Percentiles rank a stretch among this genome's conserved stretches.
These are phyloP conservation scores for Lotmaria passim DNA, from an alignment of 208 protist genomes.

Conservation along the genomic window DNA sequence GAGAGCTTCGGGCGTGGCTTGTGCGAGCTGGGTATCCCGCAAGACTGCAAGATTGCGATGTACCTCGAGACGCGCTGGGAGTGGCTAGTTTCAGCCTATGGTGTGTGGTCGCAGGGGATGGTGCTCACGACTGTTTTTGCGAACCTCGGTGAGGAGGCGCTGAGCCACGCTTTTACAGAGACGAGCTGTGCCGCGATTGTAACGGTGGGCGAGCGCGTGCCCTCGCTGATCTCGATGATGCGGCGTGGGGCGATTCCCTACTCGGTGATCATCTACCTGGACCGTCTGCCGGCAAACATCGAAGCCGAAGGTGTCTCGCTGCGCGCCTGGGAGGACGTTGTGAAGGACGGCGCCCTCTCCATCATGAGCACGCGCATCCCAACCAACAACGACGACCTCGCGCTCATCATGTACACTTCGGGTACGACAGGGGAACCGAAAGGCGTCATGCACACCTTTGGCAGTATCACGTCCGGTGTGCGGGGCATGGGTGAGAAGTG, in stretches of 20 bases:
- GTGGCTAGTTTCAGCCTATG: conserved; percentile 74
- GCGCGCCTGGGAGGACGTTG: conserved; percentile 56
- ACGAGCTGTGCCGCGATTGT: conserved; percentile 70
- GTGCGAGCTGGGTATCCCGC: conserved; percentile 46
- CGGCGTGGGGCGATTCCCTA: too few species aligned
- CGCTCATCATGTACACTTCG: conserved; percentile 74
- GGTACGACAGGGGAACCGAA: conserved; percentile 92
- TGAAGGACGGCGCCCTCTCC: conserved; percentile 49
- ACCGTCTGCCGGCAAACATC: conserved; percentile 46
- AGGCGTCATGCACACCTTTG: conserved; percentile 88
- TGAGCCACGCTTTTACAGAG: conserved; percentile 84
- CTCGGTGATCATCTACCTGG: conserved; percentile 68
- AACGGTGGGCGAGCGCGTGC: conserved; percentile 75
- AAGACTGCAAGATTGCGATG: conserved; percentile 53
- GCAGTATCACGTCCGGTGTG: conserved; percentile 59
- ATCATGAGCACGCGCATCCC: conserved; percentile 21
- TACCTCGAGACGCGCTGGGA: conserved; percentile 92
- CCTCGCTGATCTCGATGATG: conserved; percentile 36
- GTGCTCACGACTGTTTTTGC: conserved; percentile 82
- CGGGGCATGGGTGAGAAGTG: conserved; percentile 48
- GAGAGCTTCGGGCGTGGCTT: conserved; percentile 65
- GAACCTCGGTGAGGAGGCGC: conserved; percentile 82
- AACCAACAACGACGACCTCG: conserved; percentile 49
- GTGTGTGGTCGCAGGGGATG: conserved; percentile 77
- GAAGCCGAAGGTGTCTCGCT: conserved; percentile 37